Evolutionary conservation across 169 alveolate species (phyloP).

Genomic region (Prorocentrum cordatum): DNA sequence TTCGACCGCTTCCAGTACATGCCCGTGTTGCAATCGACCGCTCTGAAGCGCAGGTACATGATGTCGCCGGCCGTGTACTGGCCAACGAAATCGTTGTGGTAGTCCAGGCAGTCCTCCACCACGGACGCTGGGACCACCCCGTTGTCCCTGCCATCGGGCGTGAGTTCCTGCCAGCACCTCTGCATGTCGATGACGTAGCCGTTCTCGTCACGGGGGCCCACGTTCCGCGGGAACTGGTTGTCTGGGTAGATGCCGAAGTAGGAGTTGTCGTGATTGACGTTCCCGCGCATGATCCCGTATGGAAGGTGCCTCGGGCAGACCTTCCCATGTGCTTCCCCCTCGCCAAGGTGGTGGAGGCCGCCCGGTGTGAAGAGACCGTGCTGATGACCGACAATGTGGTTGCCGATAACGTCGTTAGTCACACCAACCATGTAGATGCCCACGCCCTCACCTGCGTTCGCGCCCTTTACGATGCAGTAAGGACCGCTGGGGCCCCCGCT

Average conservation of each 20-base stretch:
- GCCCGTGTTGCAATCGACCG: constrained; percentile 23
- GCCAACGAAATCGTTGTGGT: constrained; percentile 24
- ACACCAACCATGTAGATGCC: constrained; percentile 40
- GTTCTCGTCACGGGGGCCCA: constrained; percentile 6
- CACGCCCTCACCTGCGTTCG: too few relatives aligned
- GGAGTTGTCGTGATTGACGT: constrained; percentile 19
- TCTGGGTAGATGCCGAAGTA: constrained; percentile 14
- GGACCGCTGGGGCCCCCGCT: too few relatives aligned
- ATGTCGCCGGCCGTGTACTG: constrained; percentile 44
- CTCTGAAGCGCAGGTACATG: constrained; percentile 6
- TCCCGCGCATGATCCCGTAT: constrained; percentile 26
- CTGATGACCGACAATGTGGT: constrained; percentile 32
- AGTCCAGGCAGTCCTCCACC: constrained; percentile 11
- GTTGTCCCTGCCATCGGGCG: constrained; percentile 1
- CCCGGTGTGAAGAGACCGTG: constrained; percentile 37
- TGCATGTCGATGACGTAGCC: constrained; percentile 26
- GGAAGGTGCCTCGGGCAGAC: constrained; percentile 29
- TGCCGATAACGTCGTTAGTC: constrained; percentile 21
- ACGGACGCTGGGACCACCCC: constrained; percentile 23
- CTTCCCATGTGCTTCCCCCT: constrained; percentile 16
- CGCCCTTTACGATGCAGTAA: too few relatives aligned
- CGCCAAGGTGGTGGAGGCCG: constrained; percentile 14
- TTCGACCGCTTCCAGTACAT: constrained; percentile 45
- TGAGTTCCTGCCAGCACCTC: constrained; percentile 58
- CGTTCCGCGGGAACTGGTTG: constrained; percentile 18